Base-by-base conservation (phyloP, 352 stramenopile species). In the Phytophthora uliginosa region DNA sequence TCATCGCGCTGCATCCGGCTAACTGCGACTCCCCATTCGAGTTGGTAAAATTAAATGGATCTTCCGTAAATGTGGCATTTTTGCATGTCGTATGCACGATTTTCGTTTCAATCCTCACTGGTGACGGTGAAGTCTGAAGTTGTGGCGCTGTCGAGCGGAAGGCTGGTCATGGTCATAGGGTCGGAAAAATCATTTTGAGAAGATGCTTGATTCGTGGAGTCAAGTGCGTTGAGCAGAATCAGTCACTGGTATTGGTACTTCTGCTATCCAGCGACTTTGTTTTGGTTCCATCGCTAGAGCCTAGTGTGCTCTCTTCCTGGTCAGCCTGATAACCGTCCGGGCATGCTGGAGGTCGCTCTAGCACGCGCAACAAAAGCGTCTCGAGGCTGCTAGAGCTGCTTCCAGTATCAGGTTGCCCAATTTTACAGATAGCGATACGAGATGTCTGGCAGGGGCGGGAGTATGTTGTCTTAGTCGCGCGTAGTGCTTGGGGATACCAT, bases 331-430 rank as follows among this genome's bases (percentile, higher is more conserved):
- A 74, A 12, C 42, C 71, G 45, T 78, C 66, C 3, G 15, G 7
- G 10, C 12, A 53, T 26, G 22, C 31, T 54, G 42, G 1, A 56
- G 59, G 66, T 63, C 62, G 45, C 15, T 81, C 63, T 9, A 83
- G 47, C 3, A 72, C 64, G 6, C 54, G 51, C 12, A 84, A 40
- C 26, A 81, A 55, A 28, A 75, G 57, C 5, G 78, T 77, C 38
- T 85, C 78, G 4, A 87, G 66, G 20, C 80, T 81, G 22, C 66
- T 76, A 4, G 61, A 73, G 47, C 59, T 81, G 38, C 17, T 74
- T 40, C 18, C 66, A 24, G 60, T 71, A 53, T 60, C 73, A 8
- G 55, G 9, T 42, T 66, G 59, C 15, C 28, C 31, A 10, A 50
- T 50, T 28, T 34, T 67, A n/a, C 31, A 8, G 4, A 7, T 17